Conservation (phyloP, 192 early-diverging fungal species). For the Entomortierella lignicola region DNA sequence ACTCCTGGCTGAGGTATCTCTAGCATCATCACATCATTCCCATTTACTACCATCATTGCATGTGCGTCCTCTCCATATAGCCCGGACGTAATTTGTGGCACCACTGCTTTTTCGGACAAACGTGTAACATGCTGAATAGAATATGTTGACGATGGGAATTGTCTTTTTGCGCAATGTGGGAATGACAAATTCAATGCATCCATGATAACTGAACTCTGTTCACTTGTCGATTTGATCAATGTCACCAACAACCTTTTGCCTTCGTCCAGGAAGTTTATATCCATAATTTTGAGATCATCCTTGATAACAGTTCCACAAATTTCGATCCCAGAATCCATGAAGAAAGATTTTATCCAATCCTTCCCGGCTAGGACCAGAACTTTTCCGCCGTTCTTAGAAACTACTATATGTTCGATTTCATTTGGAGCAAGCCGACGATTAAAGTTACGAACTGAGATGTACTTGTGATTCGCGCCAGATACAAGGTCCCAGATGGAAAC, state of each 20-base stretch:
- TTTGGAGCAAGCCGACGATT: neutral
- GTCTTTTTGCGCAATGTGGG: constrained; percentile 2
- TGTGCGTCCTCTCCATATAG: neutral
- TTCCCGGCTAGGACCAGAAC: neutral
- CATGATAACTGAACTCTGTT: constrained; percentile 11
- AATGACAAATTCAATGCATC: constrained; percentile 17
- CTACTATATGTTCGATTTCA: constrained; percentile 9
- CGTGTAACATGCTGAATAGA: constrained; percentile 4
- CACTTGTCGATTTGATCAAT: neutral
- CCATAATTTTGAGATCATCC: constrained; percentile 1
- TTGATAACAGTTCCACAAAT: neutral
- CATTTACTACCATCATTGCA: constrained; percentile 11
- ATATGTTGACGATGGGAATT: constrained; percentile 13
- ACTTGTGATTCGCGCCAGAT: constrained; percentile 10
- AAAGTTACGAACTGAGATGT: constrained; percentile 7
- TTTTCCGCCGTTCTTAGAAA: constrained; percentile 1
- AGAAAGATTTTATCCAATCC: constrained; percentile 15
- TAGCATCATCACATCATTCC: constrained; percentile 12
- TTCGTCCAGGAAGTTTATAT: constrained; percentile 10
- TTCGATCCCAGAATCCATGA: constrained; percentile 25
- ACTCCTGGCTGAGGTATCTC: constrained; percentile 6
- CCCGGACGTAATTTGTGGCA: neutral
- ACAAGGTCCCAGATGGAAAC: constrained; percentile 14
- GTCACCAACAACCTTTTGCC: constrained; percentile 19
- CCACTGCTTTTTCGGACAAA: neutral